Base-by-base conservation (phyloP, 2,329 filamentous ascomycete species). In the Penicillium sp. region DNA sequence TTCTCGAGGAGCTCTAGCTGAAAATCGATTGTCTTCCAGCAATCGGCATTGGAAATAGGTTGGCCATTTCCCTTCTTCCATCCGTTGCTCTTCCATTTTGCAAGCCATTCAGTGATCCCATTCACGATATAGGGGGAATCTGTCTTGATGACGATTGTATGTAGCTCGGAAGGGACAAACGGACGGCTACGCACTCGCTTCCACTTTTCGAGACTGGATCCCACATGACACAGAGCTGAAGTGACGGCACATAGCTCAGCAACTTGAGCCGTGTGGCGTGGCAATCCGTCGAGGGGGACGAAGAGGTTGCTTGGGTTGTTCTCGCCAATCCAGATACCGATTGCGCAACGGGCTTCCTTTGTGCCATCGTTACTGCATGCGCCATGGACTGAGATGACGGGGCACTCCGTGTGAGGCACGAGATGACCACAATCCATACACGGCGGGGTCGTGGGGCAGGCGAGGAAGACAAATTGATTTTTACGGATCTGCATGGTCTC, bases 111-210 rank as follows among this genome's bases (percentile, higher is more conserved):
- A 1, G 65, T 63, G 49, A 69, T 56, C 3, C 64, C 59, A 23
- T 67, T 56, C 1, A 69, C 64, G 4, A 72, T 13, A 27, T 66
- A 70, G n/a, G 55, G 56, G 0, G 70, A 72, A 33, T 70, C 67
- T 0, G 67, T 58, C 37, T 66, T 64, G 47, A 70, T 62, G 3
- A 60, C 46, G 1, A 63, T 25, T 0, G 45, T 47, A 13, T 49
- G 47, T 10, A 60, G 29, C 7, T 28, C 7, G 23, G 27, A 29
- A 13, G 35, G 10, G 13, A 38, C 27, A 10, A 41, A 12, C 33
- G 37, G n/a, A 28, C n/a, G 43, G 35, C 13, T 15, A 12, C 38
- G 38, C 12, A 6, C 5, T 27, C 24, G 20, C 38, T 24, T 25
- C 38, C 38, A 40, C 13, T 27, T 40, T 3, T 15, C n/a, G 8